Evolutionary conservation across 345 rosid genomes (phyloP), one percentile per base, ranked within the genome.

Genomic region (Hibiscus syriacus): DNA sequence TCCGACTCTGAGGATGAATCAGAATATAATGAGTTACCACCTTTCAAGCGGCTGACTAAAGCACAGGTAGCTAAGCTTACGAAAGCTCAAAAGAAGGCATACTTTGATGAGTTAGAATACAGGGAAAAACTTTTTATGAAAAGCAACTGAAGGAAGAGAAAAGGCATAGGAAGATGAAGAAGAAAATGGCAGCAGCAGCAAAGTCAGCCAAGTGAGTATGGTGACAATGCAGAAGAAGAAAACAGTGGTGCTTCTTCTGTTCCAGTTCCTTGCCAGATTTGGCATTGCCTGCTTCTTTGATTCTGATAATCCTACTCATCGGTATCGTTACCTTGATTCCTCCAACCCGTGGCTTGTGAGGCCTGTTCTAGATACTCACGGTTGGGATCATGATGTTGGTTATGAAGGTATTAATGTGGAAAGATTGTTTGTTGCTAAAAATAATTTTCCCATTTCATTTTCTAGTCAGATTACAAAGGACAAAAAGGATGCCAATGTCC

Each of bases 341-440:
- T 74, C 87, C 59, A 94, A 79, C 76, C 97, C 83, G 26, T 94
- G 99, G 99, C 90, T 94, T 14, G 89, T 95, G 29, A 84, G 99
- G 86, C 98, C 99, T 38, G 98, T 92, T 73, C 77, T 95, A 56
- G 99, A 92, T 69, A 85, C 96, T 67, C 99, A 88, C 65, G 99
- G 99, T 67, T 92, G 97, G 99, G 98, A 95, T 77, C 99, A 90
- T 68, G 99, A 95, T 74, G 86, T 95, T 75, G 99, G 99, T 64
- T 95, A 95, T 46, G 98, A 95, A 73, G 98, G 99, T 61, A 87
- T 95, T 39, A 95, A 92, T 73, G 84, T 76, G 1, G 98, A 95
- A 81, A 82, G 90, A 48, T 74, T 88, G 69, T 91, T 92, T 34
- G 96, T 85, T 17, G 84, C 86, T 12, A 95, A 90, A 45, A 89